Evolutionary conservation across 2,329 filamentous ascomycete genomes (phyloP).

Genomic region (Arthroderma sp.): DNA sequence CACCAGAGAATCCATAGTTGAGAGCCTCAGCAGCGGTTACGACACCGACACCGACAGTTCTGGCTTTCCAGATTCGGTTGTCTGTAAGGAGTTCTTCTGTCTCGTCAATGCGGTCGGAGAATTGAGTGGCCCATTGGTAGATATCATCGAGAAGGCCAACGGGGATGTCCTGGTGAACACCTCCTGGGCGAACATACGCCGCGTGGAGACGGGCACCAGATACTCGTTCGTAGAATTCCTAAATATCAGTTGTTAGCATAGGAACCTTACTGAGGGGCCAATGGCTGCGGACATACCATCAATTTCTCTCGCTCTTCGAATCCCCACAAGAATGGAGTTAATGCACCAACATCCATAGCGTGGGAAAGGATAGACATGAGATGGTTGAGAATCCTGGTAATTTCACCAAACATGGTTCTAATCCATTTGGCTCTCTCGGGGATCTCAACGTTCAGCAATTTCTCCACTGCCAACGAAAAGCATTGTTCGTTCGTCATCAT

Average conservation of each 20-base stretch:
- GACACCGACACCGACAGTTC: constrained; percentile 82
- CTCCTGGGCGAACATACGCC: constrained; percentile 90
- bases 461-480: constrained; percentile 90
- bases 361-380: constrained; percentile 95
- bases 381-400: constrained; percentile 90
- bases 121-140: constrained; percentile 99
- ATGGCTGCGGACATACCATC: constrained; percentile 57
- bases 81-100: constrained; percentile 97
- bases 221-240: constrained; percentile 99
- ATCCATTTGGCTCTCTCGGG: constrained; percentile 95
- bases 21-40: constrained; percentile 87
- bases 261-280: background rate
- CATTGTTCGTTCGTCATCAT: constrained; percentile 99
- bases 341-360: constrained; percentile 95
- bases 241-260: constrained; percentile 9
- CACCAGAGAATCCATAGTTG: constrained; percentile 91
- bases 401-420: constrained; percentile 85
- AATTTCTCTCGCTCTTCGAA: constrained; percentile 99
- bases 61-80: constrained; percentile 97
- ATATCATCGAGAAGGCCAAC: constrained; percentile 93
- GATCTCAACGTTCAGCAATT: constrained; percentile 92
- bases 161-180: constrained; percentile 91
- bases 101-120: constrained; percentile 95
- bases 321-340: constrained; percentile 98
- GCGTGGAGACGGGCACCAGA: constrained; percentile 95